These are phyloP conservation scores for Plasmodium vinckei DNA, from an alignment of 169 alveolate genomes.

Conservation along the genomic window DNA sequence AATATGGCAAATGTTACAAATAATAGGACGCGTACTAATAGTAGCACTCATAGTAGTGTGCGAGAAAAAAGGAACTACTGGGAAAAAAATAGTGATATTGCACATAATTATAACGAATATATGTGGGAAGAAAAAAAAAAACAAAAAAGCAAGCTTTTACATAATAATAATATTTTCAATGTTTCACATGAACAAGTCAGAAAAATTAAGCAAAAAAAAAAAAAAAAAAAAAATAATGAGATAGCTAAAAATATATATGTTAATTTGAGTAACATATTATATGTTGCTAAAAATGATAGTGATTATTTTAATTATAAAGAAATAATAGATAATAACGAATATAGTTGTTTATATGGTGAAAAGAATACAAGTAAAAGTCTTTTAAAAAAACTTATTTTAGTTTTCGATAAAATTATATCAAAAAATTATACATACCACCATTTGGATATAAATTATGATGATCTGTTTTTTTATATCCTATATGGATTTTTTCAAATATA, in stretches of 20 bases:
- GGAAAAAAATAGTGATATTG: no score
- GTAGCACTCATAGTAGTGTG: no score
- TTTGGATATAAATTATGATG: conserved; percentile 1
- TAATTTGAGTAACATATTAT: neutral
- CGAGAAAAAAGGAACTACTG: no score
- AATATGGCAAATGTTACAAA: no score
- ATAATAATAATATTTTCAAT: neutral
- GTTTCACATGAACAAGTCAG: neutral
- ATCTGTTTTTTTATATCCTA: conserved; percentile 3
- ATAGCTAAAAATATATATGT: neutral
- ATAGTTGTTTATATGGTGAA: no score
- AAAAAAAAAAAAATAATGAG: neutral
- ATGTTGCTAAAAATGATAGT: neutral
- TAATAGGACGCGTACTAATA: no score
- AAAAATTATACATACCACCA: neutral
- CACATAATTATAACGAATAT: neutral
- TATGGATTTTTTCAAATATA: conserved; percentile 1
- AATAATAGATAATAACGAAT: neutral
- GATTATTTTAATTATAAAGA: neutral
- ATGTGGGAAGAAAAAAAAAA: neutral
- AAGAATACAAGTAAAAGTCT: neutral
- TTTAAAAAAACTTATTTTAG: neutral
- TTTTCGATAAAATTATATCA: conserved; percentile 8
- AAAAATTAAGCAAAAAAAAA: neutral
- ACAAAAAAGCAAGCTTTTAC: neutral